Percentiles rank a stretch among this genome's conserved stretches.
Conservation (phyloP, 495 filamentous ascomycete species). For the Filosporella fistucella region DNA sequence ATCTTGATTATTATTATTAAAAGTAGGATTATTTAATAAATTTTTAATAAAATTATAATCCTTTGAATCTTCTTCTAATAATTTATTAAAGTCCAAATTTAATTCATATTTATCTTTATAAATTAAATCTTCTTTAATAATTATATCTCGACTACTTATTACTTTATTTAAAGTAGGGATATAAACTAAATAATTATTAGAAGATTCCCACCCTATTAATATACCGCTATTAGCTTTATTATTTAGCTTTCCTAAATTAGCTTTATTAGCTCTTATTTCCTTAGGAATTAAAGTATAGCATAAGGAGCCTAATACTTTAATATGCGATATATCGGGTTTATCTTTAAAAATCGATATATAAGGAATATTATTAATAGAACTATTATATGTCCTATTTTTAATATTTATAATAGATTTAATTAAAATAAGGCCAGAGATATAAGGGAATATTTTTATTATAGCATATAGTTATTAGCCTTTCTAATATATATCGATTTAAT, state of each 20-base stretch:
- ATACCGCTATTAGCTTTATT: constrained; percentile 10
- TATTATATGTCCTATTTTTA: constrained; percentile 14
- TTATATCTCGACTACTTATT: constrained; percentile 5
- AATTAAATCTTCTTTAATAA: constrained; percentile 10
- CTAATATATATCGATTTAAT: constrained; percentile 9
- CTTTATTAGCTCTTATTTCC: background rate
- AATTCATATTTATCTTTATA: constrained; percentile 9
- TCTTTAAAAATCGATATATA: background rate
- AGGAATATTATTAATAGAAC: constrained; percentile 8
- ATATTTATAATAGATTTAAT: constrained; percentile 7
- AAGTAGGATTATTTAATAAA: background rate
- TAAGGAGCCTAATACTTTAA: constrained; percentile 9
- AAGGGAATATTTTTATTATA: constrained; percentile 8
- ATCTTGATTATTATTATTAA: background rate
- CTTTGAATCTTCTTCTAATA: background rate
- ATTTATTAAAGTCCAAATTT: constrained; percentile 5
- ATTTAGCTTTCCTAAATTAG: constrained; percentile 2
- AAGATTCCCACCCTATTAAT: constrained; percentile 5
- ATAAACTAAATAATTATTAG: constrained; percentile 13
- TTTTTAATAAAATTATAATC: background rate
- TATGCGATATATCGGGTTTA: constrained; percentile 6
- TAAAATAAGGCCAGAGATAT: constrained; percentile 8
- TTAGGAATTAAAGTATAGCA: constrained; percentile 4
- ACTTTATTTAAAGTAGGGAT: constrained; percentile 9
- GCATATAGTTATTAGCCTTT: constrained; percentile 3